A percentile compares a stretch with the other conserved stretches of the same genome.
These are phyloP conservation scores for Malus domestica DNA, from an alignment of 306 rosid genomes.

Conservation along the genomic window ASM211411v1 NC_041797.1:33353501-33354000, in stretches of 20 bases:
- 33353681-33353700: too few relatives aligned
- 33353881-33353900: neutral
- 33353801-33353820: neutral
- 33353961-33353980: neutral
- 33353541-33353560: too few relatives aligned
- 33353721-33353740: neutral
- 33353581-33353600: neutral
- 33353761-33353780: neutral
- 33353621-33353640: neutral
- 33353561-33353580: too few relatives aligned
- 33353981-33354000: neutral
- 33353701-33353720: too few relatives aligned
- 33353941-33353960: neutral
- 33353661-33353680: neutral
- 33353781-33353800: neutral
- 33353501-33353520: neutral
- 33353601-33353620: neutral
- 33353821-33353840: neutral
- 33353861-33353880: neutral
- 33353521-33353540: too few relatives aligned
- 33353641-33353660: neutral
- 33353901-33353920: neutral
- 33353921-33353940: neutral
- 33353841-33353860: neutral
- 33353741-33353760: neutral